Base-by-base conservation (phyloP, 768 basidiomycete genomes). In the Punctularia strigosozonata region DNA sequence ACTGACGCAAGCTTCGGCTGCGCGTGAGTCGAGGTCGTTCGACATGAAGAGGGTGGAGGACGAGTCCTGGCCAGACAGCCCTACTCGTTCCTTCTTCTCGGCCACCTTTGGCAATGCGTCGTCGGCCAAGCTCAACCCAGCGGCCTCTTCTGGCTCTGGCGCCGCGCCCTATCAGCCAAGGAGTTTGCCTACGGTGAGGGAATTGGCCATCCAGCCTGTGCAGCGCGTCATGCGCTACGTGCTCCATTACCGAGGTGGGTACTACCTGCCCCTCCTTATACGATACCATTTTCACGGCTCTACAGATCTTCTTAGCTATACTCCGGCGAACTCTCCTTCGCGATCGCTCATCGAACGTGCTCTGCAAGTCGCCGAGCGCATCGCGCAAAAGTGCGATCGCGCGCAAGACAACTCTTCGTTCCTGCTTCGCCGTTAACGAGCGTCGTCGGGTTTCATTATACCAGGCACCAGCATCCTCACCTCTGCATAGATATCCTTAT, bases 201-300 rank as follows among this genome's bases (percentile, higher is more conserved):
- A 80, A 41, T 51, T 81, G 21, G 75, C 76, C 2, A 78, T 81
- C 38, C 59, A 73, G 46, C 78, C 78, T 14, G 67, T 69, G 12
- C 77, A 81, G 50, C 62, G 79, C 15, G 65, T 77, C n/a, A 70
- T 70, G 56, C 63, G 78, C 43, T 79, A 80, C 51, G 73, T 71
- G 2, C 50, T 80, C 26, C 57, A 78, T 31, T 79, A 72, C 44
- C 68, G 61, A 64, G 77, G 78, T 75, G 42, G 40, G 62, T 57
- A 6, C 37, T 20, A 13, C 30, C 13, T 8, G 33, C 33, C 33
- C 33, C 7, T 8, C 10, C 7, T 34, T 34, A 10, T 34, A 10
- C 10, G 7, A 8, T 8, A 13, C 12, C 33, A 34, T 10, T 19
- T 34, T n/a, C n/a, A n/a, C n/a, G n/a, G 35, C 13, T 36, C n/a